Evolutionary conservation across 495 filamentous ascomycete species (phyloP).

Genomic region (Podospora bellae-mahoneyi): DNA sequence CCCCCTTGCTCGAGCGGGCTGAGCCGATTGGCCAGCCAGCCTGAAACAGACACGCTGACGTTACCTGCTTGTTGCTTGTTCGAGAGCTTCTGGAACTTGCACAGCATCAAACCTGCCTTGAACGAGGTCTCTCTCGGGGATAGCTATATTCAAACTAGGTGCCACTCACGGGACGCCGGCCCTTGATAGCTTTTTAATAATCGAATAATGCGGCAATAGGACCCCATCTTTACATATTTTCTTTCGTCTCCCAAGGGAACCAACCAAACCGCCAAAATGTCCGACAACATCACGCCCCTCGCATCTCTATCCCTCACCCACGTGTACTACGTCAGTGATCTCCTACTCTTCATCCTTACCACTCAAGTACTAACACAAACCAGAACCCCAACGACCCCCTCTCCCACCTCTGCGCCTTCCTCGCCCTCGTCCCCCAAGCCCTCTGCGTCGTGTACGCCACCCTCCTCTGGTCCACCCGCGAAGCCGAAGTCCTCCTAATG

Average conservation of each 20-base stretch:
- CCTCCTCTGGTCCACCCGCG: conserved; percentile 82
- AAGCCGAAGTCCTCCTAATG: conserved; percentile 86
- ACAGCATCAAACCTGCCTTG: not conserved
- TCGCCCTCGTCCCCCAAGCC: conserved; percentile 87
- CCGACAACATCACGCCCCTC: conserved; percentile 60
- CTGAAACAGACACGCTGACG: conserved; percentile 1
- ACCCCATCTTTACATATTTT: not conserved
- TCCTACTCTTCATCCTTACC: not conserved
- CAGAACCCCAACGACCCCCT: conserved; percentile 84
- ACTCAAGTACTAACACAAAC: conserved; percentile 17
- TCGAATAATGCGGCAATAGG: not conserved
- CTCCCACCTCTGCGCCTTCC: conserved; percentile 85
- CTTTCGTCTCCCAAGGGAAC: not conserved
- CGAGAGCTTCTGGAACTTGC: not conserved
- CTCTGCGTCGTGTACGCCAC: conserved; percentile 87
- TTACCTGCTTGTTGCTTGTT: not conserved
- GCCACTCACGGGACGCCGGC: no score
- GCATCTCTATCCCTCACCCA: conserved; percentile 92
- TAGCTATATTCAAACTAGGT: not conserved
- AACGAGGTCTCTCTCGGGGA: not conserved
- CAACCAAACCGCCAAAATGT: conserved; percentile 41
- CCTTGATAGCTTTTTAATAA: not conserved
- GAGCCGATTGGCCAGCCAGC: conserved; percentile 24
- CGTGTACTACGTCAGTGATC: conserved; percentile 78
- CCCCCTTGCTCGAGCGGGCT: conserved; percentile 15